phyloP scores from a whole-genome alignment of 768 basidiomycete genomes.

The Suillus variegatus region DNA sequence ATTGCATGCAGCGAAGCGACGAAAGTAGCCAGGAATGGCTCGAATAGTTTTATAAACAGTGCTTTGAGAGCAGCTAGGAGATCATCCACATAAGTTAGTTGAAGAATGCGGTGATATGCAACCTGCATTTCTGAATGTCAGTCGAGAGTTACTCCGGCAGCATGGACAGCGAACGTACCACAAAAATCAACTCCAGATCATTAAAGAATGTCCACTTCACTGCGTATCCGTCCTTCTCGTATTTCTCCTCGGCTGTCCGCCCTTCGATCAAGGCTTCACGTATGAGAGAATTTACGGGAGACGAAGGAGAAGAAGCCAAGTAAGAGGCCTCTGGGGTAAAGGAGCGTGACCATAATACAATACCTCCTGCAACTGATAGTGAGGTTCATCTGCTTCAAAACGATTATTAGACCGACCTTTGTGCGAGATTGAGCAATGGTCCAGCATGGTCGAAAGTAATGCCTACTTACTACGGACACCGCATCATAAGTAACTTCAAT shows the following conservation, averaged over 20 bases:
- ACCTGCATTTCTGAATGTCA: conserved; percentile 51
- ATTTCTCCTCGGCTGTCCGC: conserved; percentile 75
- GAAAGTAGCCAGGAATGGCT: conserved; percentile 81
- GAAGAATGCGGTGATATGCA: conserved; percentile 94
- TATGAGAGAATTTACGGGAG: conserved; percentile 87
- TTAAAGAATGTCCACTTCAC: conserved; percentile 95
- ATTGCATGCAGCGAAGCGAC: conserved; percentile 79
- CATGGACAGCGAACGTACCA: conserved; percentile 53
- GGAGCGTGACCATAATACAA: conserved; percentile 93
- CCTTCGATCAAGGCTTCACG: conserved; percentile 93
- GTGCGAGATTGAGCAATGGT: conserved; percentile 94
- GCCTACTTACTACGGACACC: not conserved
- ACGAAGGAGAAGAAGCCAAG: conserved; percentile 67
- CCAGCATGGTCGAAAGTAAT: conserved; percentile 61
- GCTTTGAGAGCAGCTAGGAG: conserved; percentile 78
- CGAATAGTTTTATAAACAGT: conserved; percentile 85
- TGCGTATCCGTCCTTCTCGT: conserved; percentile 93
- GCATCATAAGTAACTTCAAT: conserved; percentile 1
- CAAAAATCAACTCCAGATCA: conserved; percentile 94
- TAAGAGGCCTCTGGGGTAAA: conserved; percentile 86
- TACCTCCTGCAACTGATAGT: conserved; percentile 60
- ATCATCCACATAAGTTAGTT: conserved; percentile 91
- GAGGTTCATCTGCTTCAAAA: conserved; percentile 3
- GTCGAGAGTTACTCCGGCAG: conserved; percentile 6
- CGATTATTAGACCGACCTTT: conserved; percentile 56